Percentiles rank a stretch among this genome's conserved stretches.
phyloP scores from a whole-genome alignment of 176 grass and related monocot genomes.

The Juncus inflexus region DNA sequence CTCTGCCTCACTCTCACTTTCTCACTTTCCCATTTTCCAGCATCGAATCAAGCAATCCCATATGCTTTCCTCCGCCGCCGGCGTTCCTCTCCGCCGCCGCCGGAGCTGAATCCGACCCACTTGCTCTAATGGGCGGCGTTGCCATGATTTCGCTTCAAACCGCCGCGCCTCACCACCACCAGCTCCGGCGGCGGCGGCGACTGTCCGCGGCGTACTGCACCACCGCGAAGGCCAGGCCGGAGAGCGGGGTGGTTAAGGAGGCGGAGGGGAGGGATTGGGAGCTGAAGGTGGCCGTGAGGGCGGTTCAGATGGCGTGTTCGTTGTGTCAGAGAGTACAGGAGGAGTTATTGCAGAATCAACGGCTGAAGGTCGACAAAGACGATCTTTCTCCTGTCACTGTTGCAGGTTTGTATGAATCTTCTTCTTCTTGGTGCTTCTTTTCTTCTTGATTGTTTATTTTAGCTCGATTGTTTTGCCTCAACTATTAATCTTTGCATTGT shows the following conservation, averaged over 20 bases:
- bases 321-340: conserved; percentile 82
- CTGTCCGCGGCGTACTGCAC: conserved; percentile 15
- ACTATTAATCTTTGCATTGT: neutral
- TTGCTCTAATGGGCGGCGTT: too few relatives aligned
- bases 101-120: too few relatives aligned
- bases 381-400: conserved; percentile 86
- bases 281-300: conserved; percentile 71
- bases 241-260: conserved; percentile 39
- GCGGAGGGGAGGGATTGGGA: conserved; percentile 47
- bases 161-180: neutral
- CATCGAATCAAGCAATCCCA: too few relatives aligned
- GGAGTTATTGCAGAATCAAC: conserved; percentile 30
- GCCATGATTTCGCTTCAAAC: too few relatives aligned
- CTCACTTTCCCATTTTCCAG: too few relatives aligned
- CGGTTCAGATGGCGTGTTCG: conserved; percentile 75
- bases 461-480: neutral
- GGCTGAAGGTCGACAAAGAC: conserved; percentile 57
- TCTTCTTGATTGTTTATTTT: neutral
- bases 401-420: conserved; percentile 42
- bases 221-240: conserved; percentile 21
- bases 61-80: too few relatives aligned
- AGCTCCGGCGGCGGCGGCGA: neutral
- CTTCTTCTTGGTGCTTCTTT: neutral
- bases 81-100: too few relatives aligned
- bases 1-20: too few relatives aligned